Evolutionary conservation across 2,329 filamentous ascomycete species (phyloP), one percentile per base, ranked within the genome.

Genomic region (Aspergillus fumigatus): DNA sequence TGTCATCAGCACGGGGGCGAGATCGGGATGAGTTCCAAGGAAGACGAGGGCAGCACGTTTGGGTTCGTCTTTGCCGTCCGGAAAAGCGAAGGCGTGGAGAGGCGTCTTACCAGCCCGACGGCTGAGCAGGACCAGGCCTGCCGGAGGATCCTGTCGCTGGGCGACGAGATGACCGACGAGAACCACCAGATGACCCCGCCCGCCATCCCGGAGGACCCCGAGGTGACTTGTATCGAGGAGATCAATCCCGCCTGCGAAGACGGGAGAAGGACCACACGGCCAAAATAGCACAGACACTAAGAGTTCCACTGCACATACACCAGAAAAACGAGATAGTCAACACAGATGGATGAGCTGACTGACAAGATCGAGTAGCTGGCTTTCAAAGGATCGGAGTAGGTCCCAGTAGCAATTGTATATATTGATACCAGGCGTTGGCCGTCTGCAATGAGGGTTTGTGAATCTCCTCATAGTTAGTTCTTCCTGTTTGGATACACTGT

Each of bases 1-100:
- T 90, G 88, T 0, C 89, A 93, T 68, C 77, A 93, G 10, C 89
- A 92, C 69, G 88, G 89, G 21, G 90, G 90, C 3, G 86, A 89
- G 58, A 92, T 94, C 49, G 89, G 89, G 1, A 87, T 93, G 0
- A 78, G 79, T 17, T 82, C 80, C 4, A 78, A 82, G 61, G 75
- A 80, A 48, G 82, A 80, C 2, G 76, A 79, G 48, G 82, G 82
- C 17, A 83, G 80, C 62, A 83, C 80, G 0, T 85, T 85, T 62
- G 81, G 80, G 1, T 84, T 85, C 65, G 84, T 83, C 61, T 77
- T 84, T 65, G 79, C 77, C 43, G 81, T 80, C 10, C 65, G 68
- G 10, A 59, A 63, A 29, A 54, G 56, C n/a, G 32, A 48, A 3
- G 52, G 57, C 6, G 21, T 8, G 45, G 55, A 6, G 54, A 50